Base-by-base conservation (phyloP, 2,329 filamentous ascomycete genomes). In the Pseudopithomyces chartarum region DNA sequence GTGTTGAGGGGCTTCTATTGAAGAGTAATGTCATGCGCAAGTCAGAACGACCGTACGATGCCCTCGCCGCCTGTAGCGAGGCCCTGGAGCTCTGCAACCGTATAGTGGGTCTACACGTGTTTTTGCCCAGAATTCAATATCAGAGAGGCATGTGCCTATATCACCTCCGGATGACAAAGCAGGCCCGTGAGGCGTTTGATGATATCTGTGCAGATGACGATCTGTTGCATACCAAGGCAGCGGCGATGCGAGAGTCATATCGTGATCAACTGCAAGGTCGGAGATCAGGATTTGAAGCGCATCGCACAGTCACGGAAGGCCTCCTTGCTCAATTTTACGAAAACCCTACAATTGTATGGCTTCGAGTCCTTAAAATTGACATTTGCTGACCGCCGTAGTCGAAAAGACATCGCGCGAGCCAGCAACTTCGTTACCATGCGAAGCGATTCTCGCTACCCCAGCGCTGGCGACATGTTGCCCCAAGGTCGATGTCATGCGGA, bases 41-140 rank as follows among this genome's bases (percentile, higher is more conserved):
- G 10, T 59, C 70, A 7, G 64, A 68, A 2, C 63, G 65, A 40
- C 55, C 70, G 3, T 67, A 61, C 29, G 65, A 73, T 6, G 69
- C 70, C 1, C 61, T 74, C 2, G 71, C 70, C 22, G 63, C 65
- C 1, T 74, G 70, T 40, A 71, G 65, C 50, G 70, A 73, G 39
- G 70, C 70, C 10, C 34, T 73, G 22, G 67, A 70, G 32, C 50
- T 73, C 1, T 73, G 70, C 54, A 53, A 64, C 23, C 64, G 63
- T 12, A 34, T 66, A 1, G 52, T 61, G 0, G 66, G 68, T 17
- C 52, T 71, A 2, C 57, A 66, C 20, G 44, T 39, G 8, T 60
- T 68, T 20, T 45, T 70, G 1, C 65, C 70, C 0, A 61, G 59
- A 39, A 64, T 72, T 33, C 69, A 68, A 33, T 69, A 66, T 33